Evolutionary conservation across 306 rosid species (phyloP).

Genomic region (Gynostemma pentaphyllum): DNA sequence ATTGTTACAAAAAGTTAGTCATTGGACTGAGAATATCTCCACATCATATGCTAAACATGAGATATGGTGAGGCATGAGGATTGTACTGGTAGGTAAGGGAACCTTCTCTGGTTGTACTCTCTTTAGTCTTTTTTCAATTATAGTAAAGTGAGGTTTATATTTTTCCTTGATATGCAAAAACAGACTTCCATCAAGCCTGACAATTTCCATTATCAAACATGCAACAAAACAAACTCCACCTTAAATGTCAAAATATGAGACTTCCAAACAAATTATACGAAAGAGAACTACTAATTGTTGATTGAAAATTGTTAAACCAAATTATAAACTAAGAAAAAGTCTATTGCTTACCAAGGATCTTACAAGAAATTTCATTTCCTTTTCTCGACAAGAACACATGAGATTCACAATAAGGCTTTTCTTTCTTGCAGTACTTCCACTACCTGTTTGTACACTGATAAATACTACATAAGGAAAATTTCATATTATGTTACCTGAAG

Average conservation of each 20-base stretch:
- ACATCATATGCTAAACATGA: no score
- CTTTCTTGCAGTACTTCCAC: slow-evolving; percentile 74
- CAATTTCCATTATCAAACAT: no score
- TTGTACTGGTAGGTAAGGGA: no score
- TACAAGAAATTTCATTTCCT: slow-evolving; percentile 86
- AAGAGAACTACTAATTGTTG: background rate
- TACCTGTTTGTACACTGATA: slow-evolving; percentile 83
- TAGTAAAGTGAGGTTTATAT: no score
- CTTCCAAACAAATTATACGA: background rate
- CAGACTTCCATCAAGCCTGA: no score
- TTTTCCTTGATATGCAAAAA: background rate
- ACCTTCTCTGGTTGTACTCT: no score
- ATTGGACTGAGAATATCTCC: no score
- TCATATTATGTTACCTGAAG: slow-evolving; percentile 3
- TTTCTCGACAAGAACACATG: slow-evolving; percentile 80
- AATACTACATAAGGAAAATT: slow-evolving; percentile 28
- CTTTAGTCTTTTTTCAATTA: no score
- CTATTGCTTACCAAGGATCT: slow-evolving; percentile 69
- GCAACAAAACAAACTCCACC: no score
- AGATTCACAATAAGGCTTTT: slow-evolving; percentile 69
- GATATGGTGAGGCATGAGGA: no score
- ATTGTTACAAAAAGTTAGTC: no score
- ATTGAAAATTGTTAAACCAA: background rate
- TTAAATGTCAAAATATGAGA: background rate
- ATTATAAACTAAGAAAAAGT: background rate